Evolutionary conservation across 2,329 filamentous ascomycete genomes (phyloP).

Genomic region (Penicillium palitans): DNA sequence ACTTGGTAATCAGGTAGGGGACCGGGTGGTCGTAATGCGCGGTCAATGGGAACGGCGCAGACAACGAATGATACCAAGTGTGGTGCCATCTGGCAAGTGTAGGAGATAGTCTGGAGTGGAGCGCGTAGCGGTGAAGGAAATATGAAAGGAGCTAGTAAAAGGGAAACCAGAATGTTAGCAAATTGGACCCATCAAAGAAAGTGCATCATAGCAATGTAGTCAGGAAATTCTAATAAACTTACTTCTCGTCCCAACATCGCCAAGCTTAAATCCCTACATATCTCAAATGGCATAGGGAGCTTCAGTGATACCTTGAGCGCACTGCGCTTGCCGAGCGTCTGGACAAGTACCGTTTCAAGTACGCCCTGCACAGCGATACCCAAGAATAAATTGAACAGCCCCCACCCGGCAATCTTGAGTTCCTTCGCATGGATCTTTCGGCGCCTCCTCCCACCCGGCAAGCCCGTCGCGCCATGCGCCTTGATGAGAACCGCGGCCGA

Average conservation of each 20-base stretch:
- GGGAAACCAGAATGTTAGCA: constrained; percentile 6
- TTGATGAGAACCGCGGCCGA: constrained; percentile 70
- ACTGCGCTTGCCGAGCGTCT: constrained; percentile 54
- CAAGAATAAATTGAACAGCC: constrained; percentile 57
- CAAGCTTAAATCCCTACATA: constrained; percentile 56
- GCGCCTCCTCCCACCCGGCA: constrained; percentile 46
- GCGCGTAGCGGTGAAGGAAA: constrained; percentile 68
- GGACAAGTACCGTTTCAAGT: constrained; percentile 57
- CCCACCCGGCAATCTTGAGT: constrained; percentile 55
- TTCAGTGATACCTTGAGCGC: constrained; percentile 59
- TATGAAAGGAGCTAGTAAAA: constrained; percentile 51
- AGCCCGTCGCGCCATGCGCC: constrained; percentile 56
- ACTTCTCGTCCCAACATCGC: constrained; percentile 61
- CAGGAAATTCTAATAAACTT: constrained; percentile 19
- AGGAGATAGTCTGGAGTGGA: constrained; percentile 60
- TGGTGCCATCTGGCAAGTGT: constrained; percentile 55
- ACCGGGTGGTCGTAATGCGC: constrained; percentile 63
- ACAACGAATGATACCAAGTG: constrained; percentile 58
- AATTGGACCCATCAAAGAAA: neutral
- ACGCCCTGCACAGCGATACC: constrained; percentile 55
- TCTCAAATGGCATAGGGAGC: constrained; percentile 63
- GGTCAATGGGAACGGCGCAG: constrained; percentile 56
- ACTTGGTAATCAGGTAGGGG: constrained; percentile 54
- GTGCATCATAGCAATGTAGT: neutral
- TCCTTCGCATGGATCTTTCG: constrained; percentile 44